These are phyloP conservation scores for Arbutus unedo DNA, from an alignment of 148 eudicot species.

Conservation along the genomic window DNA sequence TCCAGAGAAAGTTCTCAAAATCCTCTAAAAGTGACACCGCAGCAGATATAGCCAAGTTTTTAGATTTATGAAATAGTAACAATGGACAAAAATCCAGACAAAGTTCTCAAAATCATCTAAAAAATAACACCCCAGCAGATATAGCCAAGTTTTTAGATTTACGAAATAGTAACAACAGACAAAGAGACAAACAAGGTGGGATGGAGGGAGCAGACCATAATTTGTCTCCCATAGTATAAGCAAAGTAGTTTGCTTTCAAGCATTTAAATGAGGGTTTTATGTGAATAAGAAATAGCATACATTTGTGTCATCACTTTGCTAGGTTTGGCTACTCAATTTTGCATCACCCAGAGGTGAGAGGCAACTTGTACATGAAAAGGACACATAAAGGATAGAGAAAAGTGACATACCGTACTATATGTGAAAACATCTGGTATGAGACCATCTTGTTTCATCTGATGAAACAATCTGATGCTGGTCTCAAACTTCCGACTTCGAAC, in stretches of 20 bases:
- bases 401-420: conserved; percentile 66
- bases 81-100: background rate
- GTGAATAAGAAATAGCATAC: background rate
- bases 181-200: too few relatives aligned
- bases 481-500: conserved; percentile 53
- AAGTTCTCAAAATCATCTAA: background rate
- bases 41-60: background rate
- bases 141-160: background rate
- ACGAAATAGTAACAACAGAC: background rate
- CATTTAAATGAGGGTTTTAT: background rate
- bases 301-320: background rate
- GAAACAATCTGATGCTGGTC: conserved; percentile 49
- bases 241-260: background rate
- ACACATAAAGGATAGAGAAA: too few relatives aligned
- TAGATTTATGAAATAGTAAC: background rate
- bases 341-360: background rate
- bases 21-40: background rate
- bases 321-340: conserved; percentile 4
- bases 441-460: conserved; percentile 84
- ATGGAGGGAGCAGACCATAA: background rate
- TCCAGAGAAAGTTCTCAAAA: background rate
- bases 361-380: too few relatives aligned
- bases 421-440: conserved; percentile 78
- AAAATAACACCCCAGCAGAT: background rate
- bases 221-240: background rate